A percentile compares a stretch with the other conserved stretches of the same genome.
Evolutionary conservation across 106 monocot genomes (phyloP).

Genomic region (Acorus calamus): DNA sequence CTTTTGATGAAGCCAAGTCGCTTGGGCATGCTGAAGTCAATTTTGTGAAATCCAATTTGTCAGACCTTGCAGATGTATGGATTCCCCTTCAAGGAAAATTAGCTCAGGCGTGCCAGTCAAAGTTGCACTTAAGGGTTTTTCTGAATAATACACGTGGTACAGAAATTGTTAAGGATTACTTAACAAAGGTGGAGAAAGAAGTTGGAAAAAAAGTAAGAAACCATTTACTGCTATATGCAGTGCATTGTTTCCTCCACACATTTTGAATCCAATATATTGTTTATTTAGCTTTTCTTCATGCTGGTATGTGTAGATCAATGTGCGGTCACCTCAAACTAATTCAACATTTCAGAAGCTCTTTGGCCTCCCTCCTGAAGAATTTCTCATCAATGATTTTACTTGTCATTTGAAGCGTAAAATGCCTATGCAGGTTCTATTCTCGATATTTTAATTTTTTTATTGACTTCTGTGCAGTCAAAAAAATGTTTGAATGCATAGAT

Average conservation of each 20-base stretch:
- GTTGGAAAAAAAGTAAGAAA: constrained; percentile 70
- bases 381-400: constrained; percentile 84
- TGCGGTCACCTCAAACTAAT: constrained; percentile 75
- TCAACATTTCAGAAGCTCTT: constrained; percentile 78
- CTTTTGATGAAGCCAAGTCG: constrained; percentile 50
- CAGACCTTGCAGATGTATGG: constrained; percentile 72
- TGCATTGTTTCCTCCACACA: too few relatives aligned
- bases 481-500: too few relatives aligned
- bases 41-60: constrained; percentile 70
- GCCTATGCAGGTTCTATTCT: constrained; percentile 63
- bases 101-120: constrained; percentile 55
- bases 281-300: not conserved
- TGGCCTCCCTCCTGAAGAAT: constrained; percentile 67
- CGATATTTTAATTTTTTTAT: not conserved
- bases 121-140: constrained; percentile 69
- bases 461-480: not conserved
- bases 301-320: constrained; percentile 42
- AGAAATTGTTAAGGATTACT: constrained; percentile 53
- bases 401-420: constrained; percentile 91
- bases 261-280: too few relatives aligned
- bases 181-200: constrained; percentile 73
- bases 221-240: too few relatives aligned
- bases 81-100: constrained; percentile 70
- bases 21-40: constrained; percentile 75
- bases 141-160: constrained; percentile 58